These are phyloP conservation scores for Haberlea rhodopensis DNA, from an alignment of 257 asterid species.

Conservation along the genomic window DNA sequence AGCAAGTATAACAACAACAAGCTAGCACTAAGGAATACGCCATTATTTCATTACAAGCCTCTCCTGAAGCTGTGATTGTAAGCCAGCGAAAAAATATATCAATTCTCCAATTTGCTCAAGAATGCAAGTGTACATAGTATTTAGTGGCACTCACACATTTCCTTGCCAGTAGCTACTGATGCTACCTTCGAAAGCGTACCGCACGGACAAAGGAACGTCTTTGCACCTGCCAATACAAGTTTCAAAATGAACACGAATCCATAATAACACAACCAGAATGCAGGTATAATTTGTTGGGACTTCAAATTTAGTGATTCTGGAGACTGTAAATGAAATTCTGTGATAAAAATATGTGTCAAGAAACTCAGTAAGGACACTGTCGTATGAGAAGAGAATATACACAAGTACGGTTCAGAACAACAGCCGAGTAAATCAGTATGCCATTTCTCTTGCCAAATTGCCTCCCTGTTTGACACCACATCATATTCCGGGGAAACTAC, in stretches of 20 bases:
- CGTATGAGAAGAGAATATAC: slow-evolving; percentile 38
- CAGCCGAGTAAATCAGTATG: slow-evolving; percentile 69
- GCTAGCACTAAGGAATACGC: slow-evolving; percentile 57
- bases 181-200: slow-evolving; percentile 59
- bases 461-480: slow-evolving; percentile 32
- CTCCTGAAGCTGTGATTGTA: slow-evolving; percentile 44
- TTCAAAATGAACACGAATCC: background rate
- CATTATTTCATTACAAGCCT: slow-evolving; percentile 59
- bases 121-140: slow-evolving; percentile 1
- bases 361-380: background rate
- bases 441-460: slow-evolving; percentile 51
- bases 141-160: slow-evolving; percentile 42
- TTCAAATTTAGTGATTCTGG: too few relatives aligned
- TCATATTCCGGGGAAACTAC: slow-evolving; percentile 25
- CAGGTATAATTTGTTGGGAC: background rate
- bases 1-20: slow-evolving; percentile 71
- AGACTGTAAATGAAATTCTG: background rate
- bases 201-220: slow-evolving; percentile 60
- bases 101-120: slow-evolving; percentile 25
- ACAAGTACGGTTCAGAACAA: slow-evolving; percentile 58
- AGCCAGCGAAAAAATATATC: background rate
- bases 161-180: slow-evolving; percentile 53
- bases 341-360: background rate
- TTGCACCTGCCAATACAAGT: slow-evolving; percentile 41
- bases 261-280: slow-evolving; percentile 2